Evolutionary conservation across 805 yeast genomes (phyloP), one percentile per base, ranked within the genome.

Genomic region (Kodamaea jinghongensis): DNA sequence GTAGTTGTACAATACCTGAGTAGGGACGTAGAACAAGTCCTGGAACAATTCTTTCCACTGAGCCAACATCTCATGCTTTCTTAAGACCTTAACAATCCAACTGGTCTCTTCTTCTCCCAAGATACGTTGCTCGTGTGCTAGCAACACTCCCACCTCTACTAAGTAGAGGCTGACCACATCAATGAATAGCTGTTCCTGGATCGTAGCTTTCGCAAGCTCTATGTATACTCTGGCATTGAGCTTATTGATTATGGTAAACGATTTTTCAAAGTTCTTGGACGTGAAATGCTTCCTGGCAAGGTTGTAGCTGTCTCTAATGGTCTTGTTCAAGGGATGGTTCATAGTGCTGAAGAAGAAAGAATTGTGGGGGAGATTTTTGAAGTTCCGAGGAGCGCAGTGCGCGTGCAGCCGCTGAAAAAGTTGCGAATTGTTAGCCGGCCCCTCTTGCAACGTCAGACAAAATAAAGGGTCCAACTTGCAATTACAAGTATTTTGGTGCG

Each of bases 261-360:
- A 67, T 35, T 57, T 54, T 4, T 45, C 52, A 30, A 67, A 56
- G 45, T 65, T 58, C 49, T 60, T 65, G 46, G 65, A 67, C 50
- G 64, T 55, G 49, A 69, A 69, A 36, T 53, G 54, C 48, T 69
- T 69, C 43, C 65, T 50, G 2, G 73, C 62, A 34, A 67, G 45
- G 36, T 59, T 54, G 43, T 66, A 69, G 27, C 40, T 42, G 36
- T 34, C 44, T 15, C 42, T 43, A 8, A 42, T 41, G 8, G 36
- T 31, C 36, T 36, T 36, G 23, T 36, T 31, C 16, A 36, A 32
- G 17, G 35, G 3, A 14, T 11, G 20, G 16, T 27, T 32, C 35
- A 32, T 32, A 28, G 8, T 32, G 28, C 4, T 29, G 17, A 3
- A 13, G 6, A 15, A 29, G 17, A 17, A 32, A 17, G 13, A 20